Base-by-base conservation (phyloP, 768 basidiomycete genomes). In the Stropharia rugosoannulata region DNA sequence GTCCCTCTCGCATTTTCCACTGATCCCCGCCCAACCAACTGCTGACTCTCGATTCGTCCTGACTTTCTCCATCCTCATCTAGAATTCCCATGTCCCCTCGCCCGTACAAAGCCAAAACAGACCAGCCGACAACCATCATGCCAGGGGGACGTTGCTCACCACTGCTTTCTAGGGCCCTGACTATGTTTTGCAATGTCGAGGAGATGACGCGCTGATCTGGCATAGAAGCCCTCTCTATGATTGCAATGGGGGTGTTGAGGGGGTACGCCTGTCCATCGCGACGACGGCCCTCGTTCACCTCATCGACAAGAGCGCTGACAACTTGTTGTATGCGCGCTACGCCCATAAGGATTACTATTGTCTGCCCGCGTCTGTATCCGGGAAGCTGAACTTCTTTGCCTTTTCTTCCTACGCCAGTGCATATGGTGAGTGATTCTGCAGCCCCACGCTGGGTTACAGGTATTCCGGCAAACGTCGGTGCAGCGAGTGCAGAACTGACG, bases 391-490 rank as follows among this genome's bases (percentile, higher is more conserved):
- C 92, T 9, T 81, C 81, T 62, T 88, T 89, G 0, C 97, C 97
- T 32, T 84, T 78, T 40, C 93, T 77, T 0, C 95, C 96, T 0
- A 98, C 95, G 2, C 95, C 96, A 0, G 97, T 98, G 70, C 95
- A 97, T 4, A 98, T 85, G 54, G 89, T 77, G 64, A 99, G 82
- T 0, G 84, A 85, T 61, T 98, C 94, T 0, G 95, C 89, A 2
- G 93, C 95, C 3, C 97, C 97, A 1, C 97, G 86, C 67, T 98
- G 96, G 0, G 96, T 98, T 39, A 98, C 87, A 0, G 97, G 94
- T 22, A 99, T 95, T 0, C 89, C 87, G 5, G 91, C 91, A 66
- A 95, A 90, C 0, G 86, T 81, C 1, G 97, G 97, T 0, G 85
- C 97, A 1, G 95, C 93, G 39, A 99, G 76, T 3, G 92, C 93